phyloP scores from a whole-genome alignment of 352 stramenopile species.

The Phytophthora rubi region DNA sequence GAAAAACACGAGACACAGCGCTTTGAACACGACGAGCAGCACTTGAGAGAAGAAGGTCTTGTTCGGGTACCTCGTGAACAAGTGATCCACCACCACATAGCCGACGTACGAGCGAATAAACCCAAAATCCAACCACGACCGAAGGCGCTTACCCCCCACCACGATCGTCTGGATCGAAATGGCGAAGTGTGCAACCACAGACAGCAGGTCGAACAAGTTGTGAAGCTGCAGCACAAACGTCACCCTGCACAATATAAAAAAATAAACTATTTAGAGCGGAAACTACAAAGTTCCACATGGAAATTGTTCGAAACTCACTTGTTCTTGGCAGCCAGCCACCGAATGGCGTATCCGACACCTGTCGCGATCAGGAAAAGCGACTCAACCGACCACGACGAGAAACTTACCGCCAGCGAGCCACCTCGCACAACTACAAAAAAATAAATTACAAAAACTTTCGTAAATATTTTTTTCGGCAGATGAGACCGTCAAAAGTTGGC shows the following conservation, averaged over 20 bases:
- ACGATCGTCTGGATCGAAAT: conserved; percentile 78
- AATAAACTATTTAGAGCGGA: background rate
- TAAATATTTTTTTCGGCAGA: conserved; percentile 11
- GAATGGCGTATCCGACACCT: conserved; percentile 70
- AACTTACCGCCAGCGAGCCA: conserved; percentile 67
- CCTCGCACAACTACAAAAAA: conserved; percentile 67
- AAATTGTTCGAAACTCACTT: conserved; percentile 58
- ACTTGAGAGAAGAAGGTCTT: conserved; percentile 85
- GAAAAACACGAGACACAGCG: conserved; percentile 82
- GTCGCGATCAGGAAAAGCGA: conserved; percentile 78
- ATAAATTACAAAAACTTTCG: conserved; percentile 10
- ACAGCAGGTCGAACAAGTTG: conserved; percentile 84
- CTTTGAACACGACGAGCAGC: conserved; percentile 82
- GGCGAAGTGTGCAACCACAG: conserved; percentile 83
- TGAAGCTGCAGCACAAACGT: conserved; percentile 67
- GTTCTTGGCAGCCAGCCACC: conserved; percentile 83
- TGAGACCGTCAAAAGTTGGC: conserved; percentile 11
- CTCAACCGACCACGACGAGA: conserved; percentile 86
- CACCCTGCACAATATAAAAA: conserved; percentile 41
- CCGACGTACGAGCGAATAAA: conserved; percentile 88
- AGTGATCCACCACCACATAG: conserved; percentile 78
- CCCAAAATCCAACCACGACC: conserved; percentile 89
- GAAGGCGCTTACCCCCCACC: conserved; percentile 50
- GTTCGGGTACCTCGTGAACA: conserved; percentile 76
- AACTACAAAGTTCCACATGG: background rate